These are phyloP conservation scores for Tanozyma kutaoensis DNA, from an alignment of 805 yeast species.

Conservation along the genomic window DNA sequence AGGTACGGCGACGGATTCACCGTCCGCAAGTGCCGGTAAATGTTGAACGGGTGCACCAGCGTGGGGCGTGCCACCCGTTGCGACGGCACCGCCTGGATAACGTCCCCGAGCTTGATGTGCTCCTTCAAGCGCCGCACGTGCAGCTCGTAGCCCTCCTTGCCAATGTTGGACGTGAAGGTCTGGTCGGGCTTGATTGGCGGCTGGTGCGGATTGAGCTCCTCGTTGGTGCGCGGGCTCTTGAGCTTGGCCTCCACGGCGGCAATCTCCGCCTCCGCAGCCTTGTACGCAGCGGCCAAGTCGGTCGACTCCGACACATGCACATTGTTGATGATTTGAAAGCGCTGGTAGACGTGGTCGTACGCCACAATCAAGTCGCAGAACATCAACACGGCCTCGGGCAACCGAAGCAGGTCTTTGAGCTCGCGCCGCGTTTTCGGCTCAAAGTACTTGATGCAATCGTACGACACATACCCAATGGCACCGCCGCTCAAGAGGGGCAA, in stretches of 20 bases:
- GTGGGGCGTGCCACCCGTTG: constrained; percentile 96
- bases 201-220: constrained; percentile 54
- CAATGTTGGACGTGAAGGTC: constrained; percentile 75
- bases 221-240: constrained; percentile 25
- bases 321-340: constrained; percentile 84
- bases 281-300: constrained; percentile 31
- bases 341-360: constrained; percentile 86
- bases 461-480: constrained; percentile 90
- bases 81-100: constrained; percentile 96
- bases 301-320: constrained; percentile 29
- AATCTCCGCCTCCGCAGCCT: constrained; percentile 45
- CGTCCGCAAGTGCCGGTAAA: constrained; percentile 85
- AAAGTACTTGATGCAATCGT: constrained; percentile 92
- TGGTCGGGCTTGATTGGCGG: constrained; percentile 55
- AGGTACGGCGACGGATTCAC: constrained; percentile 97
- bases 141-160: constrained; percentile 81
- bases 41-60: constrained; percentile 88
- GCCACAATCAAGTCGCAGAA: constrained; percentile 82
- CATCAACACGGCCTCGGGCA: constrained; percentile 92
- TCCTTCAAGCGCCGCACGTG: constrained; percentile 66
- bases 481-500: constrained; percentile 85
- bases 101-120: constrained; percentile 84
- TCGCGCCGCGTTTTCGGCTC: constrained; percentile 80
- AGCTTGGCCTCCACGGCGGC: constrained; percentile 38
- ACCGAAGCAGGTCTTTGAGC: constrained; percentile 62